Base-by-base conservation (phyloP, 306 rosid genomes). In the Castanopsis chinensis region DNA sequence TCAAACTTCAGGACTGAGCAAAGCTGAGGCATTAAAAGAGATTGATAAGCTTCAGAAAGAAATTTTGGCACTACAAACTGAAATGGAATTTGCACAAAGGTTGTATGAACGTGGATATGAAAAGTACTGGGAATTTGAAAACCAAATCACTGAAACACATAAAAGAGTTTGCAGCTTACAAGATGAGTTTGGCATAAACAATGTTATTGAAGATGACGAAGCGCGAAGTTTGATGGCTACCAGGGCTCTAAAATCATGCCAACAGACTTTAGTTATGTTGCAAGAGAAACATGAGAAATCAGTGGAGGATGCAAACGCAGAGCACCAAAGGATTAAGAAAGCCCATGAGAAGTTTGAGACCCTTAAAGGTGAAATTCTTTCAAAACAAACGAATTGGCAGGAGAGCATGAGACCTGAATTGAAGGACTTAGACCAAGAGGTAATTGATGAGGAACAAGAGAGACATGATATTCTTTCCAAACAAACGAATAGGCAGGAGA, bases 31-130 rank as follows among this genome's bases (percentile, higher is more conserved):
- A 7, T 20, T 88, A 19, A 67, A 80, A 35, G 93, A 91, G 82
- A 80, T 96, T 5, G 93, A 91, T 78, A 88, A 69, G 76, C 88
- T 91, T 73, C 98, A 90, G 53, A 96, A 96, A 82, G 98, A 90
- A 30, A 93, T 89, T 45, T 79, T 93, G 85, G 88, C 86, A 1
- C 52, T 89, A 4, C 98, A 96, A 63, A 96, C 99, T 0, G 98
- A 93, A 82, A 90, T 91, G 87, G 99, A 96, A 83, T 96, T 96
- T 76, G 97, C 90, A 5, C 89, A 91, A 86, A 85, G 93, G 83
- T 75, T 87, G 83, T 91, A 88, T 23, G 97, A 93, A 21, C 86
- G 86, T 30, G 91, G 91, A 20, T 89, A 89, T 57, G 88, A 85
- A 15, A 91, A 87, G 78, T 87, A 88, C 71, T 96, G 94, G 93